Evolutionary conservation across 106 monocot genomes (phyloP), one percentile per base, ranked within the genome.

Genomic region (Allium cepa): DNA sequence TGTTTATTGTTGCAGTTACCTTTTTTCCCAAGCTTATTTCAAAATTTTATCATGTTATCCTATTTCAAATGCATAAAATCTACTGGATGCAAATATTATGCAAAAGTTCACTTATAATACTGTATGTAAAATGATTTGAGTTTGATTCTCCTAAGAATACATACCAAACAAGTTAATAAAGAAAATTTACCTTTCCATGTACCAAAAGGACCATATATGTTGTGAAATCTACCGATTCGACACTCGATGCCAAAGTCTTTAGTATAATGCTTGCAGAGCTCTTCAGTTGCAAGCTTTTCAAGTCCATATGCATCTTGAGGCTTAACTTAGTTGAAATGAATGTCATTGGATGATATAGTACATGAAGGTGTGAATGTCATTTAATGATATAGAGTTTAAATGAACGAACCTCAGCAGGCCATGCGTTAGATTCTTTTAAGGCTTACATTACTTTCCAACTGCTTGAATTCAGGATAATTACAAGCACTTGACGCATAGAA

Each of bases 251-350:
- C 85, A 73, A 93, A 93, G 18, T 93, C 93, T 72, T 85, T 85
- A 50, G 76, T 93, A 53, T 93, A 88, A 70, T 93, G 93, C 75
- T 93, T 93, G 83, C 93, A 93, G 53, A 93, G 63, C 59, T 93
- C 93, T 79, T 93, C 93, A 10, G 79, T 83, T 28, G 88, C 88
- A 56, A 93, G 88, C 75, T 93, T 93, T 75, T 93, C 93, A 79
- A 93, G 67, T 50, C 93, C 88, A 81, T 93, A 93, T 50, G 93
- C 93, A 85, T 93, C 93, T 88, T 93, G 85, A 72, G 93, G 88
- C 93, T 93, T 63, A 36, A 36, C 1, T 36, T 36, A 36, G 36
- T 36, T 36, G 36, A 36, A 36, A 36, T 1, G 36, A 36, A 36
- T 36, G 36, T 36, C 36, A 36, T 1, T 36, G 3, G 36, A 36